Base-by-base conservation (phyloP, 257 asterid species). In the Prunella vulgaris region DNA sequence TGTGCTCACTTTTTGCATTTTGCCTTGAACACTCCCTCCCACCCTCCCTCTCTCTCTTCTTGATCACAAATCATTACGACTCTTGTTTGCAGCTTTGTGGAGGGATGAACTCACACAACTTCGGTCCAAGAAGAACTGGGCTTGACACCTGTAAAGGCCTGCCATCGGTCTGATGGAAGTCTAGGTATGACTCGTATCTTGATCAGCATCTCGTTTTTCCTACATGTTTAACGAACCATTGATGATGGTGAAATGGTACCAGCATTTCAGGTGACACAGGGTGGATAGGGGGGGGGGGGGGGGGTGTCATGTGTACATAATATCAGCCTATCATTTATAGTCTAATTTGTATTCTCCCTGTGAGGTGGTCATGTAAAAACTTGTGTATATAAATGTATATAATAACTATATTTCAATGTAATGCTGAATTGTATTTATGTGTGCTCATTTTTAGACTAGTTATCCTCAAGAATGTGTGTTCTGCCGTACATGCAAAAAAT, bases 31-130 rank as follows among this genome's bases (percentile, higher is more conserved):
- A 25, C 28, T 1, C 28, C 28, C 1, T 3, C 40, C 40, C 40
- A 0, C 40, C 10, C 10, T 7, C 40, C 10, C 10, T 33, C 10
- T 7, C 40, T 7, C 10, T 33, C 40, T 7, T 33, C 40, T 30
- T 30, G 14, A 52, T 52, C 13, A 52, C 22, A 17, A 20, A 27
- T 33, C 2, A 1, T 10, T 8, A n/a, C 2, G 12, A 21, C 56
- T 27, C 13, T 42, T 15, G 62, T 33, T 10, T 81, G 70, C 87
- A 92, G 98, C 98, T 71, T 75, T 64, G 33, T 92, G 86, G 92
- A 86, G 96, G 87, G 98, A 92, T 82, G 86, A 77, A 82, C 92
- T 92, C 42, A 86, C 87, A 17, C 86, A 85, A 66, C 87, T 89
- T 51, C 89, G 98, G 14, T 86, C 96, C 2, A 87, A 83, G 74